Evolutionary conservation across 441 rosid species (phyloP).

Genomic region (Erodium chrysanthum): DNA sequence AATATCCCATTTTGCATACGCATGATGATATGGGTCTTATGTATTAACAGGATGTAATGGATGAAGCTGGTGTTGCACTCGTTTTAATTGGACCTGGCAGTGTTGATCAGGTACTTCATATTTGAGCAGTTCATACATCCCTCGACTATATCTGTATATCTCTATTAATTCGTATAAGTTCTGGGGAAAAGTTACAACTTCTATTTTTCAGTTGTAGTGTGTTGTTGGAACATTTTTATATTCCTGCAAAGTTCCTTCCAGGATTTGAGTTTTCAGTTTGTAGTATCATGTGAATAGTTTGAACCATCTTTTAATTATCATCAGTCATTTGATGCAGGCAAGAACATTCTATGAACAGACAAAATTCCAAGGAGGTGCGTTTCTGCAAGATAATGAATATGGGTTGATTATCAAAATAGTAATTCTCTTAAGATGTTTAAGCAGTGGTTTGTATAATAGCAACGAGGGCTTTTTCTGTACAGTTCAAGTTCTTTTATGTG

Average conservation of each 20-base stretch:
- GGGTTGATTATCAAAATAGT: neutral
- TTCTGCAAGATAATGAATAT: neutral
- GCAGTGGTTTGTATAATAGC: no score
- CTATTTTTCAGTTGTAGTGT: neutral
- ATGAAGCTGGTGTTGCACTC: slow-evolving; percentile 68
- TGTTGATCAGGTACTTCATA: slow-evolving; percentile 52
- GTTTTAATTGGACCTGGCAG: slow-evolving; percentile 82
- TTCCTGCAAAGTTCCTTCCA: neutral
- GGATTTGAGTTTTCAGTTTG: neutral
- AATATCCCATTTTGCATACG: neutral
- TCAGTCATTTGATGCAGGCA: slow-evolving; percentile 47
- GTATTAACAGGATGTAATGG: slow-evolving; percentile 57
- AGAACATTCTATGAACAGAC: slow-evolving; percentile 67
- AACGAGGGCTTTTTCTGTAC: neutral
- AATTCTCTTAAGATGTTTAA: neutral
- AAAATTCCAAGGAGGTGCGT: slow-evolving; percentile 77
- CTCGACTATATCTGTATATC: neutral
- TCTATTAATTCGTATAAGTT: neutral
- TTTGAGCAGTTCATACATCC: neutral
- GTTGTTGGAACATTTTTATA: neutral
- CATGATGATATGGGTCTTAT: neutral
- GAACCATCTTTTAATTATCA: slow-evolving; percentile 13
- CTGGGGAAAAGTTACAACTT: neutral
- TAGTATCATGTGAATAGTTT: neutral
- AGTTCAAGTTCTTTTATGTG: neutral